Conservation (phyloP, 495 filamentous ascomycete genomes). For the Neurospora sp. region DNA sequence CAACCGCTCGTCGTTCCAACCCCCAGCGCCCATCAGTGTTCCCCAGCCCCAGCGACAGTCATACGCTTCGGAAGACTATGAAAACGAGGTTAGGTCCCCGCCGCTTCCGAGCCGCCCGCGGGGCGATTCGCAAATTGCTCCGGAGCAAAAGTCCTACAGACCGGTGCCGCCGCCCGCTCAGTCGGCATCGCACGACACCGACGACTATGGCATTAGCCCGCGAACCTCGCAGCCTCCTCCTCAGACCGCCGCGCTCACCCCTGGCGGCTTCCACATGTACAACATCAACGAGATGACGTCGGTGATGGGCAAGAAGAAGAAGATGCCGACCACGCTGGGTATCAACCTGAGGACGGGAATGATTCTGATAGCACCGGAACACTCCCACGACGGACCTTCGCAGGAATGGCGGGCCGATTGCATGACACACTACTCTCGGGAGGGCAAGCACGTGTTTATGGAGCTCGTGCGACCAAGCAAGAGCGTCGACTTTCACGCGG, state of each 20-base stretch:
- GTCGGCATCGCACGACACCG: constrained; percentile 8
- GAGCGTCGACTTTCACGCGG: constrained; percentile 92
- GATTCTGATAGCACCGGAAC: constrained; percentile 88
- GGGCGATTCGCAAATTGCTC: constrained; percentile 47
- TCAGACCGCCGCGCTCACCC: constrained; percentile 37
- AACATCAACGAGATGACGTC: constrained; percentile 96
- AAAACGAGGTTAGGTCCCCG: constrained; percentile 26
- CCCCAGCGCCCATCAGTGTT: constrained; percentile 16
- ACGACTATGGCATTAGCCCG: constrained; percentile 12
- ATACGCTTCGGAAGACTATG: constrained; percentile 21
- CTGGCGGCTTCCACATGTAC: constrained; percentile 81
- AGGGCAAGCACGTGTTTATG: constrained; percentile 96
- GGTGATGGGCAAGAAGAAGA: constrained; percentile 90
- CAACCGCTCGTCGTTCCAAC: constrained; percentile 23
- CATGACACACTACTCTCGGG: constrained; percentile 88
- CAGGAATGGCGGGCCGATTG: constrained; percentile 92
- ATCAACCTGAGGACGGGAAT: constrained; percentile 78
- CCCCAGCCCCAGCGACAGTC: constrained; percentile 10
- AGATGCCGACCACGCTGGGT: constrained; percentile 89
- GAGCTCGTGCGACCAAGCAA: constrained; percentile 85
- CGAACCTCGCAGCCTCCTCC: constrained; percentile 14
- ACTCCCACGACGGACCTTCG: constrained; percentile 61
- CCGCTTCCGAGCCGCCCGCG: constrained; percentile 60
- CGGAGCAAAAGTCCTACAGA: constrained; percentile 37
- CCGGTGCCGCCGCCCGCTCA: constrained; percentile 22